phyloP scores from a whole-genome alignment of 495 filamentous ascomycete species.

The Letharia lupina region DNA sequence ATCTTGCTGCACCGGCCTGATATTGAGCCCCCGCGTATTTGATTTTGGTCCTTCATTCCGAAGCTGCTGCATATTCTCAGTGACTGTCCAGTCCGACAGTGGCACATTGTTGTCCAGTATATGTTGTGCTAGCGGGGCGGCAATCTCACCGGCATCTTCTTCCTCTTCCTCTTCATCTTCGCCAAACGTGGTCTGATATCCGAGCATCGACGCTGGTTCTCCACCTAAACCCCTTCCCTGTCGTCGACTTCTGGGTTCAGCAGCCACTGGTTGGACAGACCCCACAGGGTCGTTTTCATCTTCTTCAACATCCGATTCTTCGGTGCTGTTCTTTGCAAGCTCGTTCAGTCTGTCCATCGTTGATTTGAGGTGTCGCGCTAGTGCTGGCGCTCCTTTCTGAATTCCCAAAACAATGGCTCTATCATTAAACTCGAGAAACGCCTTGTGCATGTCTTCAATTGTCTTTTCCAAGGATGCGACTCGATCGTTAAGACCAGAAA shows the following conservation, averaged over 20 bases:
- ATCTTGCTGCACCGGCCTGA: slow-evolving; percentile 9
- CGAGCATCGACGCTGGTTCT: slow-evolving; percentile 2
- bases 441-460: slow-evolving; percentile 65
- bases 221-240: background rate
- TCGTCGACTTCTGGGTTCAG: slow-evolving; percentile 2
- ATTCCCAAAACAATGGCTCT: slow-evolving; percentile 43
- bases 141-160: slow-evolving; percentile 17
- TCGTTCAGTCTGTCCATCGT: slow-evolving; percentile 41
- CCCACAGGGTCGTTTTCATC: slow-evolving; percentile 28
- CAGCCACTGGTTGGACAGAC: slow-evolving; percentile 15
- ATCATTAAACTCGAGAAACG: slow-evolving; percentile 64
- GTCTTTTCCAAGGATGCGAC: slow-evolving; percentile 56
- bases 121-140: background rate
- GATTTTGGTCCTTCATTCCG: slow-evolving; percentile 17
- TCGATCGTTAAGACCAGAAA: slow-evolving; percentile 59
- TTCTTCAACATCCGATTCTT: slow-evolving; percentile 26
- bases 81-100: slow-evolving; percentile 9
- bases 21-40: slow-evolving; percentile 5
- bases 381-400: slow-evolving; percentile 30
- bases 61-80: slow-evolving; percentile 23
- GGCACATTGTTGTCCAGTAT: background rate
- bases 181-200: slow-evolving; percentile 14
- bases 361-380: slow-evolving; percentile 36
- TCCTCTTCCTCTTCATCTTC: slow-evolving; percentile 16
- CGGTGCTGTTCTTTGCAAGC: slow-evolving; percentile 34